Conservation (phyloP, 169 alveolate species). For the Fabrea salina region DNA sequence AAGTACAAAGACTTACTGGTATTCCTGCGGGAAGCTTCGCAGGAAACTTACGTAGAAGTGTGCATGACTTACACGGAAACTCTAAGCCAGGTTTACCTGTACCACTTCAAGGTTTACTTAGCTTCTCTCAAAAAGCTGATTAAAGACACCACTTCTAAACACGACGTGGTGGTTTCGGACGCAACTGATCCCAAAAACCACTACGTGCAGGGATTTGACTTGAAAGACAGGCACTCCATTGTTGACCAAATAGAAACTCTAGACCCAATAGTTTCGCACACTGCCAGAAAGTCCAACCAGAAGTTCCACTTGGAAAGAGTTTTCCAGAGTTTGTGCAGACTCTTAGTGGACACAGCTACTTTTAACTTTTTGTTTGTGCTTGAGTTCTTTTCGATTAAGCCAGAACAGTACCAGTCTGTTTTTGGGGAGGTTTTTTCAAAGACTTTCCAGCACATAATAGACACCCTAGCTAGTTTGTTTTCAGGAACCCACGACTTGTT, state of each 20-base stretch:
- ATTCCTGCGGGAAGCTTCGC: conserved; percentile 55
- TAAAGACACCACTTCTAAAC: conserved; percentile 43
- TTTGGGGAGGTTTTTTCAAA: conserved; percentile 49
- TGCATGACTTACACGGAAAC: conserved; percentile 56
- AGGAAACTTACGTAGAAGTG: conserved; percentile 64
- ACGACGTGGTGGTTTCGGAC: conserved; percentile 43
- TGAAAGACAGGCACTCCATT: conserved; percentile 44
- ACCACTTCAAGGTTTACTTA: conserved; percentile 39
- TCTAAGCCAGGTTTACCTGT: conserved; percentile 57
- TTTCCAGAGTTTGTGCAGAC: conserved; percentile 39
- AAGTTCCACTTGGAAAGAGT: conserved; percentile 44
- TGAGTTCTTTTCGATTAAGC: conserved; percentile 49
- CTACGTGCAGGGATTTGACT: conserved; percentile 39
- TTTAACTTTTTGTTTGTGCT: conserved; percentile 47
- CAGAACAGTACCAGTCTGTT: conserved; percentile 40
- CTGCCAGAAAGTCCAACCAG: background rate
- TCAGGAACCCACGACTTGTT: conserved; percentile 31
- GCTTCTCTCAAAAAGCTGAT: conserved; percentile 41
- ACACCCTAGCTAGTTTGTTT: conserved; percentile 11
- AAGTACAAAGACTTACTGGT: conserved; percentile 55
- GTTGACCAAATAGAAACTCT: conserved; percentile 37
- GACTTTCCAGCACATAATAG: conserved; percentile 35
- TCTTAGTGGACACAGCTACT: conserved; percentile 40
- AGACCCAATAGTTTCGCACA: conserved; percentile 46
- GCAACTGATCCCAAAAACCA: background rate